These are phyloP conservation scores for Gossypium raimondii DNA, from an alignment of 345 rosid species.

Conservation along the genomic window DNA sequence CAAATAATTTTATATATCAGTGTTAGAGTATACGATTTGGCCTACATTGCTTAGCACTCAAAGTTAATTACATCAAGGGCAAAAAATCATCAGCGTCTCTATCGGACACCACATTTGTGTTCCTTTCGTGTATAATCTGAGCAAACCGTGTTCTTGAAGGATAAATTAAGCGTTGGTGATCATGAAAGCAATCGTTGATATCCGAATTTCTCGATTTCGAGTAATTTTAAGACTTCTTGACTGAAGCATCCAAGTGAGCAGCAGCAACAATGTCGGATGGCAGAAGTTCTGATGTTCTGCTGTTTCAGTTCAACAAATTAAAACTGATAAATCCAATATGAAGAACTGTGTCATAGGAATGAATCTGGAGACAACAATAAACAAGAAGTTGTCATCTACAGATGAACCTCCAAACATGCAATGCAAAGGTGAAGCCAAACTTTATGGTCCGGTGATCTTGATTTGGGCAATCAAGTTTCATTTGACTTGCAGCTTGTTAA, in stretches of 20 bases:
- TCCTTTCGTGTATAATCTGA: neutral
- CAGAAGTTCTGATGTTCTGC: neutral
- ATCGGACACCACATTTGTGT: neutral
- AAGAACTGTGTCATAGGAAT: neutral
- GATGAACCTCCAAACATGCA: neutral
- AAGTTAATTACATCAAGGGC: too few species aligned
- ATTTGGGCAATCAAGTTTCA: conserved; percentile 45
- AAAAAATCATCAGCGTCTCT: neutral
- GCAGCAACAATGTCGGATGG: neutral
- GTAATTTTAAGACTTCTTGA: neutral
- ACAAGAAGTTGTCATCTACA: conserved; percentile 5
- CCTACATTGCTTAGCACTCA: too few species aligned
- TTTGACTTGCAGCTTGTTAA: conserved; percentile 64
- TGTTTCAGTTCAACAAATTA: neutral
- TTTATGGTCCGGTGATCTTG: conserved; percentile 30
- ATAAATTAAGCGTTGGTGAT: too few species aligned
- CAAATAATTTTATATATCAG: too few species aligned
- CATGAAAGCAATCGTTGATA: neutral
- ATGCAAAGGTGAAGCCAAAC: neutral
- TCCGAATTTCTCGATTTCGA: neutral
- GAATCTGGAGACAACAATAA: neutral
- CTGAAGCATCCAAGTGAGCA: neutral
- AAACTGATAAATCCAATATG: neutral
- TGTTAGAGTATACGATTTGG: too few species aligned
- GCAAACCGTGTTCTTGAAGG: neutral